Percentiles rank a stretch among this genome's conserved stretches.
phyloP scores from a whole-genome alignment of 495 filamentous ascomycete species.

The Ascodesmis nigricans region DNA sequence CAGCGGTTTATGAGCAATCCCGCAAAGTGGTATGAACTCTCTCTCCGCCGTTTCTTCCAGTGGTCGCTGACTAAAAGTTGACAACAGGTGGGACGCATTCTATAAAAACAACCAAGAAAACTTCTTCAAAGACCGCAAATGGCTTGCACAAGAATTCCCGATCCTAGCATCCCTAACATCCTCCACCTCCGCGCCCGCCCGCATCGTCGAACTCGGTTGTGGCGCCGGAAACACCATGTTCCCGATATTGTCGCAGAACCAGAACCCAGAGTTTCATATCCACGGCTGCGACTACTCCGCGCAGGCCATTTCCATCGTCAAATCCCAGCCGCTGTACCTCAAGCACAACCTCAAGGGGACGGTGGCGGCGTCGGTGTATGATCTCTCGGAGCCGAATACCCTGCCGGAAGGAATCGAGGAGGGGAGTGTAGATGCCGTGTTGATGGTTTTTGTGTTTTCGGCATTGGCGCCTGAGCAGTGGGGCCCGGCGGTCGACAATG shows the following conservation, averaged over 20 bases:
- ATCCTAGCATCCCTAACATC: slow-evolving; percentile 47
- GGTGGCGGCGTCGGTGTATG: slow-evolving; percentile 82
- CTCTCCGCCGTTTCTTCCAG: slow-evolving; percentile 8
- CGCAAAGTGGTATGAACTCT: slow-evolving; percentile 42
- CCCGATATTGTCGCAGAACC: slow-evolving; percentile 58
- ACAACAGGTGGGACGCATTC: slow-evolving; percentile 89
- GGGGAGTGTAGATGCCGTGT: slow-evolving; percentile 62
- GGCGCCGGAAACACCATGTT: slow-evolving; percentile 94
- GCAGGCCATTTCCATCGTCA: slow-evolving; percentile 76
- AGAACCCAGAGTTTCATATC: slow-evolving; percentile 53
- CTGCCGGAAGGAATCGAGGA: slow-evolving; percentile 56
- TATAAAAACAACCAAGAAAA: slow-evolving; percentile 87
- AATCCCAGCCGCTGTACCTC: slow-evolving; percentile 37
- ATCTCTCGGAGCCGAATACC: slow-evolving; percentile 38
- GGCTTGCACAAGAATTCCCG: slow-evolving; percentile 87
- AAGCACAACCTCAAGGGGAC: slow-evolving; percentile 27
- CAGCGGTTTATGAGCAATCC: slow-evolving; percentile 69
- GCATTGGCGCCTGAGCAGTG: slow-evolving; percentile 71
- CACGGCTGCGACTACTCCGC: slow-evolving; percentile 89
- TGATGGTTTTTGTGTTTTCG: slow-evolving; percentile 95
- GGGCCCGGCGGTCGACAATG: slow-evolving; percentile 58
- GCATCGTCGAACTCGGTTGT: slow-evolving; percentile 74
- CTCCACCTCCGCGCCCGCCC: slow-evolving; percentile 35
- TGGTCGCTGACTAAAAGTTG: slow-evolving; percentile 65
- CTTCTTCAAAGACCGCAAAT: slow-evolving; percentile 98